phyloP scores from a whole-genome alignment of 176 grass and related monocot species.

The Phoenix roebelenii region DNA sequence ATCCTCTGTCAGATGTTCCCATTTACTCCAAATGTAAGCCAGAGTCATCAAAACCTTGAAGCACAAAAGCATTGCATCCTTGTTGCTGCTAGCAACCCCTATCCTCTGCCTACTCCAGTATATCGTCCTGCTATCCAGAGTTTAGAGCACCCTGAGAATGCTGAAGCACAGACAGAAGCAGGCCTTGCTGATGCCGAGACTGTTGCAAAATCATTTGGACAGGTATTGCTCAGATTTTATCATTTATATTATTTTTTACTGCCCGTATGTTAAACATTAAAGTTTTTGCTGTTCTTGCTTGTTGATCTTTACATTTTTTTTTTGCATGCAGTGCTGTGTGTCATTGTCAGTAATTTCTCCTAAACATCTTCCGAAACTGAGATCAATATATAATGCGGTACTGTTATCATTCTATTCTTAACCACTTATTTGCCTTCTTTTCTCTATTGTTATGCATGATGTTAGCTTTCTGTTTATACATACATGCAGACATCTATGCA shows the following conservation, averaged over 20 bases:
- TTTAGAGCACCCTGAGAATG: conserved; percentile 51
- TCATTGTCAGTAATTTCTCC: conserved; percentile 89
- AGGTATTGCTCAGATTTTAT: conserved; percentile 32
- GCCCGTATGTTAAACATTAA: conserved; percentile 5
- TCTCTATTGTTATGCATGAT: too few relatives aligned
- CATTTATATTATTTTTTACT: not conserved
- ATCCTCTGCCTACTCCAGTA: conserved; percentile 70
- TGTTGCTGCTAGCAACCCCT: conserved; percentile 86
- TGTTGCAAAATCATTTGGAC: conserved; percentile 73
- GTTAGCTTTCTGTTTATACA: too few relatives aligned
- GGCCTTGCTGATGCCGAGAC: conserved; percentile 71
- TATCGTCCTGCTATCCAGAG: conserved; percentile 40
- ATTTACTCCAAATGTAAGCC: conserved; percentile 18
- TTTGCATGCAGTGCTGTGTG: conserved; percentile 57
- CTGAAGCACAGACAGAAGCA: conserved; percentile 39
- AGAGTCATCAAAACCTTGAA: conserved; percentile 63
- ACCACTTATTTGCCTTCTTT: too few relatives aligned
- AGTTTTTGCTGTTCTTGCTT: not conserved
- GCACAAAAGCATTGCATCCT: conserved; percentile 87
- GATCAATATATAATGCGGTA: conserved; percentile 91
- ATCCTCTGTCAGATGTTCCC: conserved; percentile 40
- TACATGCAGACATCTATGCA: too few relatives aligned
- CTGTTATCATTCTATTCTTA: conserved; percentile 10
- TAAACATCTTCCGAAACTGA: conserved; percentile 80
- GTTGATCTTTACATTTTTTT: conserved; percentile 17